Evolutionary conservation across 23 red algal species (phyloP).

Genomic region (Gracilariopsis chorda): DNA sequence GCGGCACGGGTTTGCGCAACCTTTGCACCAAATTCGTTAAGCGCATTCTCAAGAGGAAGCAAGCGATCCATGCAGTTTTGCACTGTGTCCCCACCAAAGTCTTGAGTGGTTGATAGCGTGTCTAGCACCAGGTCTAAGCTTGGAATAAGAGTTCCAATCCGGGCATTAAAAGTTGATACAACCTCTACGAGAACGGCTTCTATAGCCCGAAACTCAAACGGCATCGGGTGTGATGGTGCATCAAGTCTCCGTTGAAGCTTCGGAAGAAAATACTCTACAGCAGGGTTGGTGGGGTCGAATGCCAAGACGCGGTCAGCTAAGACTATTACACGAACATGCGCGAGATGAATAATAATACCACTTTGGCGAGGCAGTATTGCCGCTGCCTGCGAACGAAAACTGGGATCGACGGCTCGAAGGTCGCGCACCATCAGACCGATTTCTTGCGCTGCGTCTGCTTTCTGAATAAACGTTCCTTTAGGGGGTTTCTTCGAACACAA

Average conservation of each 20-base stretch:
- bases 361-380: slow-evolving; percentile 81
- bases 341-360: slow-evolving; percentile 91
- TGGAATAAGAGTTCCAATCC: slow-evolving; percentile 69
- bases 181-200: slow-evolving; percentile 97
- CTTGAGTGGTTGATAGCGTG: slow-evolving; percentile 58
- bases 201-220: slow-evolving; percentile 97
- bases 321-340: slow-evolving; percentile 84
- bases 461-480: slow-evolving; percentile 71
- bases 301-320: slow-evolving; percentile 74
- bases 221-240: slow-evolving; percentile 59
- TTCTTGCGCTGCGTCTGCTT: slow-evolving; percentile 85
- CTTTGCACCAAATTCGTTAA: slow-evolving; percentile 87
- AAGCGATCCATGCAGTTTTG: slow-evolving; percentile 85
- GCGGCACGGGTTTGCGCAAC: slow-evolving; percentile 70
- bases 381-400: slow-evolving; percentile 87
- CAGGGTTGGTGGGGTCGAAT: slow-evolving; percentile 89
- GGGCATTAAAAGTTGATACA: slow-evolving; percentile 58
- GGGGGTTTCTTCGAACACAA: not conserved
- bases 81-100: slow-evolving; percentile 71
- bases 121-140: slow-evolving; percentile 78
- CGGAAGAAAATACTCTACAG: slow-evolving; percentile 85
- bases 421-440: slow-evolving; percentile 82
- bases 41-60: slow-evolving; percentile 85
- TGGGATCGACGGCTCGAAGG: slow-evolving; percentile 92
- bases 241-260: slow-evolving; percentile 68